Evolutionary conservation across 768 basidiomycete species (phyloP).

Genomic region (Termitomyces sp.): DNA sequence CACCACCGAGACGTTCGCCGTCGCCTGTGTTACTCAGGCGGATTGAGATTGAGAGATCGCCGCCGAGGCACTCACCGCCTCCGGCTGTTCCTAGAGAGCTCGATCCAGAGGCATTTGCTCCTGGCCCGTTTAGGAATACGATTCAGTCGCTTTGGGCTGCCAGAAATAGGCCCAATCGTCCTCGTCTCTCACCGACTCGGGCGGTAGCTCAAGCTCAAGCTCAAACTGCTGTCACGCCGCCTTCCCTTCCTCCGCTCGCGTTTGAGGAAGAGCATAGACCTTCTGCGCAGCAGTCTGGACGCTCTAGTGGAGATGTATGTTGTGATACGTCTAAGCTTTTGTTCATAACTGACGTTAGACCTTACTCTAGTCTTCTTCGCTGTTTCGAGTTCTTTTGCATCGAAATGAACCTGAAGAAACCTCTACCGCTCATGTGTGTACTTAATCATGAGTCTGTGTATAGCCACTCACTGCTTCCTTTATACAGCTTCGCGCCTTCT

Average conservation of each 20-base stretch:
- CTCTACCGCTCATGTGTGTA: neutral
- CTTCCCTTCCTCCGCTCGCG: constrained; percentile 34
- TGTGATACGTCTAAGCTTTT: too few relatives aligned
- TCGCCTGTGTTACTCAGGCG: constrained; percentile 4
- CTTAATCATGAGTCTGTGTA: neutral
- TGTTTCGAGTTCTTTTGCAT: too few relatives aligned
- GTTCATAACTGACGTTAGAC: neutral
- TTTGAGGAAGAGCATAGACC: constrained; percentile 25
- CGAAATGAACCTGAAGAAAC: neutral
- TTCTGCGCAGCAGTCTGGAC: neutral
- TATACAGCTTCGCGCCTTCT: constrained; percentile 1
- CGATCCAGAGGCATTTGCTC: constrained; percentile 34
- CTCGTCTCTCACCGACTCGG: neutral
- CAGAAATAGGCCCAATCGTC: constrained; percentile 9
- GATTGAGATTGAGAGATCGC: neutral
- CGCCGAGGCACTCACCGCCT: constrained; percentile 7
- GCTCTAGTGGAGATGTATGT: constrained; percentile 1
- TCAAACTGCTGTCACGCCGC: neutral
- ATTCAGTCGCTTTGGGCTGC: constrained; percentile 29
- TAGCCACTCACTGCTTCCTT: neutral
- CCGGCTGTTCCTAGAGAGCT: constrained; percentile 18
- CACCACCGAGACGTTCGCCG: constrained; percentile 3
- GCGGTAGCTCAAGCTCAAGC: neutral
- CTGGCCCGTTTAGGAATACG: constrained; percentile 48
- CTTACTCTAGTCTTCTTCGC: neutral